Conservation (phyloP, 805 yeast genomes). For the Candida multigemmis region DNA sequence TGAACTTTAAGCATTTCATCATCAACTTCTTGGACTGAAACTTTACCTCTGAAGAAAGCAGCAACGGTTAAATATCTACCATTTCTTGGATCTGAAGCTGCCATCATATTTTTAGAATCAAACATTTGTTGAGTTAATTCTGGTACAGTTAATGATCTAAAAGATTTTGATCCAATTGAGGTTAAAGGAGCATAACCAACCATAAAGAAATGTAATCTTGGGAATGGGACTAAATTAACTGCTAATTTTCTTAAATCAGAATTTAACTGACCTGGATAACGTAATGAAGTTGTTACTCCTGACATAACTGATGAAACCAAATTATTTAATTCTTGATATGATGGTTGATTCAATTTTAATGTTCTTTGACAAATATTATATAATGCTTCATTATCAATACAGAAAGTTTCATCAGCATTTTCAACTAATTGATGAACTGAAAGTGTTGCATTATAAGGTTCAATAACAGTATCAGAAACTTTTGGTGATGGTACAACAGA, state of each 20-base stretch:
- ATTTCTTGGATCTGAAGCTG: conserved; percentile 83
- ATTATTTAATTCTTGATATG: conserved; percentile 68
- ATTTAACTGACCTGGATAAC: conserved; percentile 93
- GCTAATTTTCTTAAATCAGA: conserved; percentile 90
- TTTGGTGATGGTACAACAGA: conserved; percentile 90
- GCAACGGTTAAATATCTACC: conserved; percentile 92
- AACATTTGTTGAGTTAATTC: conserved; percentile 92
- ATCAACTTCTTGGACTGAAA: conserved; percentile 87
- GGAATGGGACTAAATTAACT: conserved; percentile 90
- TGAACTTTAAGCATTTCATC: conserved; percentile 86
- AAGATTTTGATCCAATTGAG: conserved; percentile 69
- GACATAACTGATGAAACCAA: conserved; percentile 89
- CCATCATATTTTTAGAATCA: conserved; percentile 92
- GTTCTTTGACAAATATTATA: conserved; percentile 85
- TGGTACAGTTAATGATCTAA: conserved; percentile 78
- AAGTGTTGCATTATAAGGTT: conserved; percentile 89
- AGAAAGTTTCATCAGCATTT: conserved; percentile 86
- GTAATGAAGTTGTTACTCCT: conserved; percentile 87
- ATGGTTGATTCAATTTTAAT: conserved; percentile 71
- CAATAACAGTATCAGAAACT: conserved; percentile 88
- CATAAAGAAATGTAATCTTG: conserved; percentile 91
- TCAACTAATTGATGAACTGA: conserved; percentile 89
- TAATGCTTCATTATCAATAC: conserved; percentile 90
- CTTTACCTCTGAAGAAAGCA: conserved; percentile 90
- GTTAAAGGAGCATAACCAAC: conserved; percentile 92